Percentiles rank a stretch among this genome's conserved stretches.
These are phyloP conservation scores for Urostyla sp. DNA, from an alignment of 73 alveolate species.

Conservation along the genomic window DNA sequence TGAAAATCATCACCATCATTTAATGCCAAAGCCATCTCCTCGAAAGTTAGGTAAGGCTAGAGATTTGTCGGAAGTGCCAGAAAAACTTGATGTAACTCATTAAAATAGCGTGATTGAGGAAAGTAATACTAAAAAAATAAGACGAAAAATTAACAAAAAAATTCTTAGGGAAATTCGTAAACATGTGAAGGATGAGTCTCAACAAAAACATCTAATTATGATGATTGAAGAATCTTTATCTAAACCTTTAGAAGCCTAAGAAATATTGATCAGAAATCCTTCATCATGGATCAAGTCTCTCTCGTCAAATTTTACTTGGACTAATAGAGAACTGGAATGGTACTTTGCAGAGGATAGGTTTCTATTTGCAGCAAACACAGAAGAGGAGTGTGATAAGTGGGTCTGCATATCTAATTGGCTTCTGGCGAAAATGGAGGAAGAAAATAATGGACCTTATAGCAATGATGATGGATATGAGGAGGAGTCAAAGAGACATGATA, in stretches of 20 bases:
- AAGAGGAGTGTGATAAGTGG: slow-evolving; percentile 63
- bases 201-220: not conserved
- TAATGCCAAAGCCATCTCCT: slow-evolving; percentile 53
- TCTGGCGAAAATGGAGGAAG: not conserved
- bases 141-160: not conserved
- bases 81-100: not conserved
- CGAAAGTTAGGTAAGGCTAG: slow-evolving; percentile 34
- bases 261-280: slow-evolving; percentile 25
- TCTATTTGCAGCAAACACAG: slow-evolving; percentile 46
- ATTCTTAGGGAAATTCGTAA: slow-evolving; percentile 11
- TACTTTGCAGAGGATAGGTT: slow-evolving; percentile 56
- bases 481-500: no score
- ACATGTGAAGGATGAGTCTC: slow-evolving; percentile 23
- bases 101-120: not conserved
- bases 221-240: slow-evolving; percentile 13
- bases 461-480: not conserved
- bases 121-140: not conserved
- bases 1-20: slow-evolving; percentile 4
- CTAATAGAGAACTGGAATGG: slow-evolving; percentile 64
- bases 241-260: slow-evolving; percentile 18
- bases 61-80: slow-evolving; percentile 7
- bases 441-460: not conserved
- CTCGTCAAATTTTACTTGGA: slow-evolving; percentile 47
- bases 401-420: slow-evolving; percentile 54
- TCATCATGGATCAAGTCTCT: slow-evolving; percentile 58